Percentiles rank a stretch among this genome's conserved stretches.
These are phyloP conservation scores for Penicillium corylophilum DNA, from an alignment of 2,329 filamentous ascomycete genomes.

Conservation along the genomic window DNA sequence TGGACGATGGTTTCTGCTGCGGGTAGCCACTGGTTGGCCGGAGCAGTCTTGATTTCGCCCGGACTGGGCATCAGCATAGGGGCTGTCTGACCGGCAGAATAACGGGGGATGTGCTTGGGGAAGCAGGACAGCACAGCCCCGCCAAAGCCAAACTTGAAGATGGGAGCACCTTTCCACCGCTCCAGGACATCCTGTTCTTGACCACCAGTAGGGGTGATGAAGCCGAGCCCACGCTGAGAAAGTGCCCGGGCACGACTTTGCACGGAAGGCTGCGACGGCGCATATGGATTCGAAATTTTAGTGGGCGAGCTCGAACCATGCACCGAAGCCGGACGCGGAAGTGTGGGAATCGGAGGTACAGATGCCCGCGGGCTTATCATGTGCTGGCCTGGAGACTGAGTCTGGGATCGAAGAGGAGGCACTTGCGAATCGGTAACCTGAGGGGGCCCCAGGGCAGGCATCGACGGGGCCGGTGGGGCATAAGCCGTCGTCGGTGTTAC, in stretches of 20 bases:
- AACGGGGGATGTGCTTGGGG: slow-evolving; percentile 83
- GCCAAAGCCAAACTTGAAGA: slow-evolving; percentile 85
- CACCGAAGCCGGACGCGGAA: slow-evolving; percentile 56
- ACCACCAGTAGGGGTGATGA: slow-evolving; percentile 57
- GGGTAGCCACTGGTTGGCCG: slow-evolving; percentile 70
- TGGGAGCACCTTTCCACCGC: slow-evolving; percentile 85
- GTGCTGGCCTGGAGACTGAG: slow-evolving; percentile 59
- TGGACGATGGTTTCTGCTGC: slow-evolving; percentile 70
- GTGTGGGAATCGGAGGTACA: slow-evolving; percentile 45
- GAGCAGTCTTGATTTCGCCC: slow-evolving; percentile 77
- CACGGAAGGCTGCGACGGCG: slow-evolving; percentile 31
- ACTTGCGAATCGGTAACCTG: slow-evolving; percentile 28
- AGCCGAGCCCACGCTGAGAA: slow-evolving; percentile 51
- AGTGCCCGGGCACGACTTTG: slow-evolving; percentile 44
- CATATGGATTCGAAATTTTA: slow-evolving; percentile 37
- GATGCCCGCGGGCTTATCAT: slow-evolving; percentile 50
- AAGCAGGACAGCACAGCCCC: slow-evolving; percentile 81
- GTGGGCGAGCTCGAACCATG: slow-evolving; percentile 47
- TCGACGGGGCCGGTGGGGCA: slow-evolving; percentile 12
- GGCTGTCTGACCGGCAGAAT: slow-evolving; percentile 68
- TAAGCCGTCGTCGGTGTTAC: slow-evolving; percentile 21
- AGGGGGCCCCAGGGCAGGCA: slow-evolving; percentile 21
- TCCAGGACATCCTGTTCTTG: slow-evolving; percentile 70
- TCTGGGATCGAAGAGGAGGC: slow-evolving; percentile 53
- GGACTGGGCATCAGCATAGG: slow-evolving; percentile 80